Conservation (phyloP, 2,329 filamentous ascomycete species). For the Fusarium euwallaceae region DNA sequence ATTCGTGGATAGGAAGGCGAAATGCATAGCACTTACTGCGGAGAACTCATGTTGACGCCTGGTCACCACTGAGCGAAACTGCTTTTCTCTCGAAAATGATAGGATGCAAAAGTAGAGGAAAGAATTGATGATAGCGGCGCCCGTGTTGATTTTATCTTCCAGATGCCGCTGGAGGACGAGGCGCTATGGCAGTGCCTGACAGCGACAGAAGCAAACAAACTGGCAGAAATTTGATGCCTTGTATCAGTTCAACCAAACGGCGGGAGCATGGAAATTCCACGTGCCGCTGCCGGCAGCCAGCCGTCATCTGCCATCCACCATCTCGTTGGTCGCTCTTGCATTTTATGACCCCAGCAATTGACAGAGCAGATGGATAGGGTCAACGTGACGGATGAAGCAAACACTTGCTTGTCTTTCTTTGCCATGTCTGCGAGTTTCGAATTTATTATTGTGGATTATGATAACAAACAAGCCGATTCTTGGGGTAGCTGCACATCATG, state of each 20-base stretch:
- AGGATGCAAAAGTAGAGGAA: background rate
- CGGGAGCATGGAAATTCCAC: conserved; percentile 17
- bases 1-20: background rate
- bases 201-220: background rate
- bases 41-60: conserved; percentile 18
- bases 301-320: background rate
- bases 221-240: background rate
- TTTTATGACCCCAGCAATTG: background rate
- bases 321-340: conserved; percentile 7
- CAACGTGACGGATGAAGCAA: background rate
- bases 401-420: background rate
- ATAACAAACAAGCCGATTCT: background rate
- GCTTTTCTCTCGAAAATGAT: background rate
- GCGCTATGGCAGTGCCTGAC: background rate
- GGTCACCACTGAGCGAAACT: background rate
- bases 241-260: conserved; percentile 14
- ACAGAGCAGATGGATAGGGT: background rate
- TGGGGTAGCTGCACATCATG: background rate
- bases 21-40: conserved; percentile 18
- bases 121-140: background rate
- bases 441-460: background rate
- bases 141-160: background rate
- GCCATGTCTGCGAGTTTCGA: background rate
- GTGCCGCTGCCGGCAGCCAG: conserved; percentile 25
- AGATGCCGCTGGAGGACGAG: background rate